Conservation (phyloP, 2,329 filamentous ascomycete genomes). For the Ophiocordyceps camponoti-leonardi region DNA sequence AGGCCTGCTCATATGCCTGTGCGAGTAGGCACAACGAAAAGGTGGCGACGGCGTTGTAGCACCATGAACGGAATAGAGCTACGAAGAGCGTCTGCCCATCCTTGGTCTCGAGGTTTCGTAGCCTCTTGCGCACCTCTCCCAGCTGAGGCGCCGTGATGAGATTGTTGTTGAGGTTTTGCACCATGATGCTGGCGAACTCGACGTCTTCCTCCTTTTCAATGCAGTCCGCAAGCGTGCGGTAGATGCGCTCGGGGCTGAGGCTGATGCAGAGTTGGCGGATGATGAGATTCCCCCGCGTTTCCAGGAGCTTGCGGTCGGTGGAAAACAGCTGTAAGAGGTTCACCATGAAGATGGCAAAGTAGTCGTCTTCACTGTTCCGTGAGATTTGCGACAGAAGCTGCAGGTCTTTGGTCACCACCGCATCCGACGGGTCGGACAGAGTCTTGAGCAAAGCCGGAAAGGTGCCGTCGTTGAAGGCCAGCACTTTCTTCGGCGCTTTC, state of each 20-base stretch:
- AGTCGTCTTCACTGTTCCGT: constrained; percentile 88
- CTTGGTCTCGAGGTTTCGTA: constrained; percentile 82
- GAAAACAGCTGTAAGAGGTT: constrained; percentile 90
- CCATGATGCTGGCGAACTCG: constrained; percentile 98
- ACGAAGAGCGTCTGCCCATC: constrained; percentile 95
- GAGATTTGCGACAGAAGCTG: constrained; percentile 93
- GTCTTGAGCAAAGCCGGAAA: constrained; percentile 95
- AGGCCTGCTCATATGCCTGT: constrained; percentile 95
- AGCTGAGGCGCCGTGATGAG: constrained; percentile 93
- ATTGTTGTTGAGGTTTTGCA: constrained; percentile 98
- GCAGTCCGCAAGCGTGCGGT: constrained; percentile 86
- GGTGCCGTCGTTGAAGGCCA: constrained; percentile 92
- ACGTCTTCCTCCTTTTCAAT: constrained; percentile 96
- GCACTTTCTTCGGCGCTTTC: constrained; percentile 81
- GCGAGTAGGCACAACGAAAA: constrained; percentile 91
- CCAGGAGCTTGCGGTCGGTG: constrained; percentile 77
- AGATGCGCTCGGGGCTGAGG: constrained; percentile 86
- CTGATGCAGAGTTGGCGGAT: constrained; percentile 90
- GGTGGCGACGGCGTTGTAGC: constrained; percentile 92
- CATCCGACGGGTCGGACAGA: constrained; percentile 84
- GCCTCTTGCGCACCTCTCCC: constrained; percentile 71
- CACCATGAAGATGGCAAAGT: constrained; percentile 97
- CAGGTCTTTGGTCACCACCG: constrained; percentile 86
- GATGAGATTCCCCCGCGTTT: constrained; percentile 87
- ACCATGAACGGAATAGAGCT: constrained; percentile 89